phyloP scores from a whole-genome alignment of 2,329 filamentous ascomycete species.

The Venturiaceae sp. region DNA sequence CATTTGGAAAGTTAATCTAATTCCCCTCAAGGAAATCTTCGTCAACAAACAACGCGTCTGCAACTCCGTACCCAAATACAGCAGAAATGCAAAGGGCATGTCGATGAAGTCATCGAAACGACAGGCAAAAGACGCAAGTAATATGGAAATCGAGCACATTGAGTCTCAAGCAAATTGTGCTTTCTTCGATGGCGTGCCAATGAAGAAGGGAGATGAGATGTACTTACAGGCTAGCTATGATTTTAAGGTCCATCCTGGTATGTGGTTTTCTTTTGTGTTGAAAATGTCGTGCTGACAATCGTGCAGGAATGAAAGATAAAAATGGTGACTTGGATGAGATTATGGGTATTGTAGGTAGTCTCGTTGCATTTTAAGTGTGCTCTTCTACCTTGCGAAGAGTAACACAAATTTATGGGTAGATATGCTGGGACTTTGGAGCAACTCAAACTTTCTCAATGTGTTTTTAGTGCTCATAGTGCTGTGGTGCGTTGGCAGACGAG shows the following conservation, averaged over 20 bases:
- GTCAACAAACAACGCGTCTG: not conserved
- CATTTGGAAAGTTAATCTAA: no score
- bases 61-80: not conserved
- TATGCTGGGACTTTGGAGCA: no score
- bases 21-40: no score
- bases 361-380: slow-evolving; percentile 1
- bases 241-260: not conserved
- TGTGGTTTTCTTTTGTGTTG: not conserved
- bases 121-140: not conserved
- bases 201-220: not conserved
- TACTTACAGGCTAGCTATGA: not conserved
- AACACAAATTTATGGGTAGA: no score
- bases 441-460: no score
- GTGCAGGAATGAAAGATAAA: not conserved
- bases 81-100: not conserved
- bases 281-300: not conserved
- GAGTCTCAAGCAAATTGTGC: not conserved
- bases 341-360: slow-evolving; percentile 2
- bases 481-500: no score
- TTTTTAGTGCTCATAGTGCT: no score
- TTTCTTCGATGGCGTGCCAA: not conserved
- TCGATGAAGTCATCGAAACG: no score
- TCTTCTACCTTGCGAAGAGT: no score
- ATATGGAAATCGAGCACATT: not conserved
- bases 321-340: slow-evolving; percentile 1